Conservation (phyloP, 2,329 filamentous ascomycete genomes). For the Penicillium griseofulvum region DNA sequence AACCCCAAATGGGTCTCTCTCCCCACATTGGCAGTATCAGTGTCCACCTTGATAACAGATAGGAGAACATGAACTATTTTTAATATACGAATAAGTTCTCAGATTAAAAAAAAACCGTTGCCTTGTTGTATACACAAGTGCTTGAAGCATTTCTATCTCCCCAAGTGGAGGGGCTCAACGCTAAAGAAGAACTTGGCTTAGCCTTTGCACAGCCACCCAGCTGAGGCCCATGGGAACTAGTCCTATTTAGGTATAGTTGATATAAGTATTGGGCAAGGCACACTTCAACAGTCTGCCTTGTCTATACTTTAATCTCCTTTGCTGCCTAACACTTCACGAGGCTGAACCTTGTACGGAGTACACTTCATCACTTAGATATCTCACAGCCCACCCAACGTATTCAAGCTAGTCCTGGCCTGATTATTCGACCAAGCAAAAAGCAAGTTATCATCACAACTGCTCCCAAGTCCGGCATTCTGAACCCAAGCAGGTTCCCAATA, state of each 20-base stretch:
- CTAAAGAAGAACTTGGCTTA: constrained; percentile 5
- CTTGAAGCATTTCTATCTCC: neutral
- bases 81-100: neutral
- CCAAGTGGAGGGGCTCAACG: constrained; percentile 5
- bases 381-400: constrained; percentile 55
- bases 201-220: constrained; percentile 32
- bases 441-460: constrained; percentile 63
- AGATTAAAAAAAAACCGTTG: neutral
- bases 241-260: constrained; percentile 11
- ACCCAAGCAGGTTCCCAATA: constrained; percentile 76
- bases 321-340: neutral
- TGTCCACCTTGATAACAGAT: constrained; percentile 21
- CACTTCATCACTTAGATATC: neutral
- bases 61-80: constrained; percentile 9
- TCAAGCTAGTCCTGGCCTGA: constrained; percentile 56
- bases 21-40: constrained; percentile 15
- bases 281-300: constrained; percentile 16
- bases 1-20: constrained; percentile 15
- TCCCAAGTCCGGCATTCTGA: constrained; percentile 62
- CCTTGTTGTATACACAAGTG: neutral
- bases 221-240: constrained; percentile 21
- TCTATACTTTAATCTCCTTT: neutral
- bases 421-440: constrained; percentile 57
- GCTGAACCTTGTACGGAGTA: neutral
- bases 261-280: constrained; percentile 19